Conservation (phyloP, 352 stramenopile genomes). For the Globisporangium echinulatum region DNA sequence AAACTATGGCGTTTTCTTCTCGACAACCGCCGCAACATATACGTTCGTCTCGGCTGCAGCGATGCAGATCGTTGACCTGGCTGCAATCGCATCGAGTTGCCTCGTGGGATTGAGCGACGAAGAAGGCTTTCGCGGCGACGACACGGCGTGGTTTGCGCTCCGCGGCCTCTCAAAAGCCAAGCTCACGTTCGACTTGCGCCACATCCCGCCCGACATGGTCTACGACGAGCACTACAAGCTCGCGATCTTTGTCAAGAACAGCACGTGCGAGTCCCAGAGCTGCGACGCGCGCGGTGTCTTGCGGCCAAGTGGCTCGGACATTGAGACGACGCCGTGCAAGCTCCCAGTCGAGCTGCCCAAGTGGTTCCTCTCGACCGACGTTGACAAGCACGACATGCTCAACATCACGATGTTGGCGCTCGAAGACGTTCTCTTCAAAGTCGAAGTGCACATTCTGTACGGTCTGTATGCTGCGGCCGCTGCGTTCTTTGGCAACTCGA, state of each 20-base stretch:
- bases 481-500: slow-evolving; percentile 91
- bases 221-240: slow-evolving; percentile 96
- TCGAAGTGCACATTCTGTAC: slow-evolving; percentile 95
- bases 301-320: slow-evolving; percentile 43
- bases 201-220: slow-evolving; percentile 86
- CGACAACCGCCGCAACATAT: slow-evolving; percentile 43
- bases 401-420: slow-evolving; percentile 94
- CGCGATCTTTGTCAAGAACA: slow-evolving; percentile 93
- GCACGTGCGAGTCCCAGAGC: slow-evolving; percentile 82
- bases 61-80: slow-evolving; percentile 33
- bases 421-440: slow-evolving; percentile 93
- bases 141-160: slow-evolving; percentile 92
- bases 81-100: slow-evolving; percentile 32
- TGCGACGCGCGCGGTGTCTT: slow-evolving; percentile 67
- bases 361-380: slow-evolving; percentile 86
- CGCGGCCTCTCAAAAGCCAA: slow-evolving; percentile 89
- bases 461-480: slow-evolving; percentile 83
- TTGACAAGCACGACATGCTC: slow-evolving; percentile 92
- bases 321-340: slow-evolving; percentile 89
- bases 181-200: slow-evolving; percentile 92
- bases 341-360: slow-evolving; percentile 84
- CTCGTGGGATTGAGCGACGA: slow-evolving; percentile 36
- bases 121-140: slow-evolving; percentile 70
- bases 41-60: slow-evolving; percentile 27
- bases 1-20: slow-evolving; percentile 79